phyloP scores from a whole-genome alignment of 768 basidiomycete genomes.

The Pleurotus citrinopileatus region DNA sequence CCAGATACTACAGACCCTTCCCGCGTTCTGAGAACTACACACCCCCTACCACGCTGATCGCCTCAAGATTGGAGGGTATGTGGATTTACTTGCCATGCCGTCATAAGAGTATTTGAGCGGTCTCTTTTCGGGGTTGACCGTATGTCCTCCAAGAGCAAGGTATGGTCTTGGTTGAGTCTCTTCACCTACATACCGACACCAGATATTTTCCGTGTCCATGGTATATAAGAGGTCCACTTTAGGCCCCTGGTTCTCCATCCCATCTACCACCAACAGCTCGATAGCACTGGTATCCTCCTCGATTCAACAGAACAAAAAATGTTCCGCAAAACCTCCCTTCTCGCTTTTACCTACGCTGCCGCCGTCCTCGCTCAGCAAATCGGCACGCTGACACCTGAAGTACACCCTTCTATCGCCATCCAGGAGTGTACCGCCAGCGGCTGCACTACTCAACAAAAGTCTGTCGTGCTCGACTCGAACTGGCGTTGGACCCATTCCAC shows the following conservation, averaged over 20 bases:
- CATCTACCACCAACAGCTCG: background rate
- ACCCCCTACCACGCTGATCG: too few species aligned
- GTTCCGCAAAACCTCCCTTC: conserved; percentile 32
- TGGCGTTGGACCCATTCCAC: conserved; percentile 49
- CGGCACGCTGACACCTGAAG: conserved; percentile 45
- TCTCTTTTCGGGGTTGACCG: too few species aligned
- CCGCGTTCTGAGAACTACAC: too few species aligned
- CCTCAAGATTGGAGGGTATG: too few species aligned
- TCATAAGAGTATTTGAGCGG: too few species aligned
- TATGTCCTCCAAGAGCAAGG: too few species aligned
- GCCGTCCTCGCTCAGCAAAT: conserved; percentile 45
- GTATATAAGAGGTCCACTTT: background rate
- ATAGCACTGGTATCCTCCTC: background rate
- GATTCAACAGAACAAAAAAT: conserved; percentile 17
- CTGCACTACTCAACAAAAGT: conserved; percentile 30
- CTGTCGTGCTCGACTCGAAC: conserved; percentile 48
- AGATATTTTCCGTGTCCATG: conserved; percentile 2
- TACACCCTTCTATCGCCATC: conserved; percentile 41
- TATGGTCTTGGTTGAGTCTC: too few species aligned
- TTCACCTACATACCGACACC: too few species aligned
- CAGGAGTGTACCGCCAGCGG: conserved; percentile 43
- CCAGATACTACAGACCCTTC: too few species aligned
- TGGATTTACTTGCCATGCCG: too few species aligned
- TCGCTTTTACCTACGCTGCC: conserved; percentile 30
- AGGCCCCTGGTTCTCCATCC: background rate